These are phyloP conservation scores for Cyberlindnera euphorbiiphila DNA, from an alignment of 805 yeast species.

Conservation along the genomic window DNA sequence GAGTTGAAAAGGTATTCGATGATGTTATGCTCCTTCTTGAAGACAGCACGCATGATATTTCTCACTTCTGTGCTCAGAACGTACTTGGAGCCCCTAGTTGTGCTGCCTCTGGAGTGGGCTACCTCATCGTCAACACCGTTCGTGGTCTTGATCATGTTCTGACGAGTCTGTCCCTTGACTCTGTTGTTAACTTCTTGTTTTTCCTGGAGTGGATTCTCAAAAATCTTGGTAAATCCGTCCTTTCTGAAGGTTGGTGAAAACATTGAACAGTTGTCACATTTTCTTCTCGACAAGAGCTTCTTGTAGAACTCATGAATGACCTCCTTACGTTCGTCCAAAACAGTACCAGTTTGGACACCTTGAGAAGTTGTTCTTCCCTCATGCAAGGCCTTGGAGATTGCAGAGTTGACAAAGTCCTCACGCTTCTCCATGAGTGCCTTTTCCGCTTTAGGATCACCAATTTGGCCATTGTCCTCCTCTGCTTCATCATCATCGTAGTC, in stretches of 20 bases:
- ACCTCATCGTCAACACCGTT: conserved; percentile 31
- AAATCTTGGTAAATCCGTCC: conserved; percentile 90
- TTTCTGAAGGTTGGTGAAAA: conserved; percentile 90
- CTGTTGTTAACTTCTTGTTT: conserved; percentile 80
- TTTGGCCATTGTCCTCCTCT: conserved; percentile 37
- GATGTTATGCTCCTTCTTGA: conserved; percentile 65
- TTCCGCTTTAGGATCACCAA: conserved; percentile 35
- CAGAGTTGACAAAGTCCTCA: conserved; percentile 63
- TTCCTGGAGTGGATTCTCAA: conserved; percentile 80
- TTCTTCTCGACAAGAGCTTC: conserved; percentile 67
- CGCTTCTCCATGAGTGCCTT: conserved; percentile 55
- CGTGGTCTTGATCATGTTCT: conserved; percentile 52
- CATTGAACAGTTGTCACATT: conserved; percentile 96
- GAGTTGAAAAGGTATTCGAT: conserved; percentile 77
- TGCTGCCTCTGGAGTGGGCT: conserved; percentile 17
- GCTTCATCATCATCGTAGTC: conserved; percentile 47
- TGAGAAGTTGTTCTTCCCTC: conserved; percentile 65
- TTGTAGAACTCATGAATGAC: conserved; percentile 72
- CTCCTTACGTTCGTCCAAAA: conserved; percentile 80
- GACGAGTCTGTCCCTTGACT: conserved; percentile 73
- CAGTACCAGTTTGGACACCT: conserved; percentile 80
- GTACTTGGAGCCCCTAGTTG: conserved; percentile 75
- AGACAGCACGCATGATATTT: conserved; percentile 71
- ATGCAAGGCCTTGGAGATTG: conserved; percentile 68
- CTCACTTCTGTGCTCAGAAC: conserved; percentile 84